phyloP scores from a whole-genome alignment of 257 asterid genomes.

The Thymus quinquecostatus region DNA sequence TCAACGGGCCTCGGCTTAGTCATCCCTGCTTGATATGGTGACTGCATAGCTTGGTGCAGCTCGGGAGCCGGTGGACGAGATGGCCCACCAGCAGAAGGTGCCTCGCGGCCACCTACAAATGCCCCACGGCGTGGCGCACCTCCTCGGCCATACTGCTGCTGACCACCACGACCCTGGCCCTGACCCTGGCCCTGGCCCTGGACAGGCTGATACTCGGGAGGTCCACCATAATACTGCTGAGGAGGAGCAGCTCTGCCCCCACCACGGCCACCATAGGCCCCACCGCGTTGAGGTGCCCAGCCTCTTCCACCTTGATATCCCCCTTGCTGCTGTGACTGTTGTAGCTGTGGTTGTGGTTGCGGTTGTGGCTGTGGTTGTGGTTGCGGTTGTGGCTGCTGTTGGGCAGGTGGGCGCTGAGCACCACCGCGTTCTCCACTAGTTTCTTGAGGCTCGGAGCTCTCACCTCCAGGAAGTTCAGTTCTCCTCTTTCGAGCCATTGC shows the following conservation, averaged over 20 bases:
- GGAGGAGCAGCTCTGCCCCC: constrained; percentile 42
- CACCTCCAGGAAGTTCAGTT: constrained; percentile 67
- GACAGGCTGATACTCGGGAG: constrained; percentile 28
- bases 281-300: constrained; percentile 53
- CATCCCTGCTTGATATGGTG: constrained; percentile 55
- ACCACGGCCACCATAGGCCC: constrained; percentile 59
- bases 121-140: constrained; percentile 64
- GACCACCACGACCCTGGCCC: constrained; percentile 48
- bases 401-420: constrained; percentile 54
- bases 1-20: constrained; percentile 45
- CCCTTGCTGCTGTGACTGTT: constrained; percentile 48
- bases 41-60: constrained; percentile 95
- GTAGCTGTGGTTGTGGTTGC: constrained; percentile 30
- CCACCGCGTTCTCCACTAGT: constrained; percentile 59
- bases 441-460: constrained; percentile 63
- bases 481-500: constrained; percentile 82
- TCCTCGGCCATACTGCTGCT: constrained; percentile 61
- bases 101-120: constrained; percentile 60
- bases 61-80: constrained; percentile 80
- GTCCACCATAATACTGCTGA: constrained; percentile 34
- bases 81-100: constrained; percentile 71
- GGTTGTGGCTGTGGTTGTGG: constrained; percentile 42
- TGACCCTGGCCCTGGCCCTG: background rate
- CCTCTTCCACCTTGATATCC: constrained; percentile 57
- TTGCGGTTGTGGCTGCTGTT: constrained; percentile 44